phyloP scores from a whole-genome alignment of 331 rosid genomes.

The Malus hybrid region DNA sequence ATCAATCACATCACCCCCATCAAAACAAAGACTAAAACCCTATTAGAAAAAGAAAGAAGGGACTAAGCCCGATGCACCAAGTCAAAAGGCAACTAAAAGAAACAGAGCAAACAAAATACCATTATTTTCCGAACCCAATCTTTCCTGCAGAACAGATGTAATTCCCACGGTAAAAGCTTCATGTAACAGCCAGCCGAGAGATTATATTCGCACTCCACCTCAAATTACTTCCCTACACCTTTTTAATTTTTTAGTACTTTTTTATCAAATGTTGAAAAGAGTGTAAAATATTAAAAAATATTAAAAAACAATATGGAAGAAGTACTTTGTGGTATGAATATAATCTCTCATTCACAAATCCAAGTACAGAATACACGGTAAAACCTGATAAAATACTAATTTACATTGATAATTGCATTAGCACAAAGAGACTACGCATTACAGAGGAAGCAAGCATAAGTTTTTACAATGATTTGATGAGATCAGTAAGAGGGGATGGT shows the following conservation, averaged over 20 bases:
- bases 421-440: not conserved
- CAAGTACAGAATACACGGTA: no score
- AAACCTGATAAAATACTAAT: not conserved
- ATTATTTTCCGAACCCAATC: not conserved
- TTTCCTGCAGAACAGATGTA: not conserved
- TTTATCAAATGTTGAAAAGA: no score
- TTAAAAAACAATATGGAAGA: no score
- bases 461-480: constrained; percentile 30
- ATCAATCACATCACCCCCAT: not conserved
- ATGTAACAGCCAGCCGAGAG: not conserved
- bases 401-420: constrained; percentile 19
- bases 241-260: no score
- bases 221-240: no score
- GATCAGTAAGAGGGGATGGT: constrained; percentile 4
- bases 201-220: no score
- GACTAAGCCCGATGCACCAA: no score
- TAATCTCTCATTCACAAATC: not conserved
- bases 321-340: no score
- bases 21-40: not conserved
- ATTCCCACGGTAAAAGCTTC: not conserved
- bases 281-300: no score
- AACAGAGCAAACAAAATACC: no score
- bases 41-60: not conserved
- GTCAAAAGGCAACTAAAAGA: no score
- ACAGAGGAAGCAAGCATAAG: not conserved